Evolutionary conservation across 2,329 filamentous ascomycete species (phyloP).

Genomic region (Colletotrichum spinosum): DNA sequence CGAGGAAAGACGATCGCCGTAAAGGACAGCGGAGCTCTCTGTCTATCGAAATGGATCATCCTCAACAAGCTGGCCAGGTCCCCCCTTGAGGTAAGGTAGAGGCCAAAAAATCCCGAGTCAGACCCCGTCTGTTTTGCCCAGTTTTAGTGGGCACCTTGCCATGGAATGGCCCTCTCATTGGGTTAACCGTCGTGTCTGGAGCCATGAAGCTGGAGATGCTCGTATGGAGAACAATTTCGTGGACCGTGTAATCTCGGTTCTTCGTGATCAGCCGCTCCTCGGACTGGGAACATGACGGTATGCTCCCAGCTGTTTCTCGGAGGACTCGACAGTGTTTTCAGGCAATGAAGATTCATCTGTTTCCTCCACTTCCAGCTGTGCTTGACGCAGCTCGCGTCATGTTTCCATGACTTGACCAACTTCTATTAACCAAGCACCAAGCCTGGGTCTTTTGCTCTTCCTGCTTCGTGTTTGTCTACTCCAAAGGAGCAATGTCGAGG

Average conservation of each 20-base stretch:
- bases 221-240: background rate
- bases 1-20: slow-evolving; percentile 1
- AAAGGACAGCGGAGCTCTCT: too few species aligned
- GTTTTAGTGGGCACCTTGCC: slow-evolving; percentile 5
- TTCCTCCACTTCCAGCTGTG: background rate
- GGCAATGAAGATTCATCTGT: background rate
- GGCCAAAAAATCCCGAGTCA: slow-evolving; percentile 1
- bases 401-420: background rate
- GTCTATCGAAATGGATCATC: slow-evolving; percentile 5
- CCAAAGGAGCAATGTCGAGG: background rate
- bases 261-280: slow-evolving; percentile 11
- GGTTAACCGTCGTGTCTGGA: background rate
- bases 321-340: background rate
- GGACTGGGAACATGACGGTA: slow-evolving; percentile 1
- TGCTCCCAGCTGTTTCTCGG: background rate
- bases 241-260: slow-evolving; percentile 26
- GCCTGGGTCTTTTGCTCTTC: too few species aligned
- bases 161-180: slow-evolving; percentile 6
- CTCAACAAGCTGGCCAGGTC: background rate
- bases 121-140: background rate
- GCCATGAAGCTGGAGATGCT: slow-evolving; percentile 12
- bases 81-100: background rate
- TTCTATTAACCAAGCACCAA: too few species aligned
- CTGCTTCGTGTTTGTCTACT: too few species aligned
- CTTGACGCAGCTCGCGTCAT: background rate